Evolutionary conservation across 805 yeast genomes (phyloP), one percentile per base, ranked within the genome.

Genomic region (Debaryomyces tyrocola): DNA sequence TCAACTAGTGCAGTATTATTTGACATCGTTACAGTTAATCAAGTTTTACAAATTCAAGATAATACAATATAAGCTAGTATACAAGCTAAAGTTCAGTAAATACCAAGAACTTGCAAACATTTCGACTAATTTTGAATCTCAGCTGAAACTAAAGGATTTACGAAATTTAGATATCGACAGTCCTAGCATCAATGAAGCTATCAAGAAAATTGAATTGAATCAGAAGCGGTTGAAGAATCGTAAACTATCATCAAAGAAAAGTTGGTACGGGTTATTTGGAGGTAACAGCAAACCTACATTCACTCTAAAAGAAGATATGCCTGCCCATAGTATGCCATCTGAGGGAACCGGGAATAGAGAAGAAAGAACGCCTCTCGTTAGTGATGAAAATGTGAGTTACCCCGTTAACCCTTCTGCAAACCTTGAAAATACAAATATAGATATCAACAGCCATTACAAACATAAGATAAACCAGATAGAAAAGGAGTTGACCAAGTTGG

Each of bases 41-140:
- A 70, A 69, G 41, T 80, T 78, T 56, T 69, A 80, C 59, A 79
- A 79, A 53, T 62, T 70, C 58, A 80, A 80, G 55, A 78, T 80
- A 35, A 58, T 78, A 18, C 85, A 80, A 56, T 66, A 73, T 50
- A 67, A 70, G 48, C 67, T 74, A 18, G 47, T 73, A 20, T 65
- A 69, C 53, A 69, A 67, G 51, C 62, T 70, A 44, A 69, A 70
- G 46, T 70, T 71, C 55, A 61, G 55, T 50, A 67, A 70, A 47
- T 57, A 63, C 37, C 73, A 66, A 44, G 75, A 73, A 33, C 62
- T 72, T 31, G 49, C 66, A 36, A 66, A 60, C 47, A 54, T 64
- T 38, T 56, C 60, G 15, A 51, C 49, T 10, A 53, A 46, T 20
- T 42, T 53, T 45, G 48, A 60, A 46, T 38, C 64, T 6, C 49